Evolutionary conservation across 2,329 filamentous ascomycete genomes (phyloP), one percentile per base, ranked within the genome.

Genomic region (Stemphylium beticola): DNA sequence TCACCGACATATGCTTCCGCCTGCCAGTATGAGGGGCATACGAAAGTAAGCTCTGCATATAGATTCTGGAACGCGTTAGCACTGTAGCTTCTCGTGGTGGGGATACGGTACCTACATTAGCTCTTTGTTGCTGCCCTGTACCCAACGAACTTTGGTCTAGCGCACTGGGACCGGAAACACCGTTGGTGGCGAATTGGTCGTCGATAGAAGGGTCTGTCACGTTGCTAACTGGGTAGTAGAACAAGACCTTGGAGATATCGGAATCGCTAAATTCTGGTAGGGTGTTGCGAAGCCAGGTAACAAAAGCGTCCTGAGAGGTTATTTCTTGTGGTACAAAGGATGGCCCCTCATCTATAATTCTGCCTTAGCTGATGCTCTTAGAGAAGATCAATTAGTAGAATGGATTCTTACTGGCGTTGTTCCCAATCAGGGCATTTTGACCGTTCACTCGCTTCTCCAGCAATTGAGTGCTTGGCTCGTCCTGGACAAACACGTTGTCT

Each of bases 21-120:
- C 50, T 85, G 70, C 83, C 82, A 85, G 67, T 85, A 85, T 0
- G 80, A 78, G 0, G 83, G 80, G 64, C 84, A 86, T 38, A 81
- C 75, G 55, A 85, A 85, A 2, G 81, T 82, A 1, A 79, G 75
- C 67, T 87, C 84, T 37, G 79, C 82, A 57, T 81, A 82, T 42
- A 86, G 79, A 62, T 84, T 82, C 53, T 67, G 77, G 81, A 29
- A 80, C 77, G 62, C 86, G 83, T 41, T 15, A 41, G 38, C n/a
- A 29, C 11, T 4, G 3, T 10, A 5, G 10, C 4, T n/a, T 7
- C 15, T 29, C 15, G 15, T 11, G 14, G 5, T 12, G 17, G n/a
- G 3, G 17, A 29, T n/a, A 4, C 20, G 22, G 22, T 9, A 26
- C 38, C 7, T 29, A 29, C 20, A 22, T 49, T 43, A 8, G 77